These are phyloP conservation scores for Alternaria novae-zelandiae DNA, from an alignment of 2,329 filamentous ascomycete genomes.

Conservation along the genomic window DNA sequence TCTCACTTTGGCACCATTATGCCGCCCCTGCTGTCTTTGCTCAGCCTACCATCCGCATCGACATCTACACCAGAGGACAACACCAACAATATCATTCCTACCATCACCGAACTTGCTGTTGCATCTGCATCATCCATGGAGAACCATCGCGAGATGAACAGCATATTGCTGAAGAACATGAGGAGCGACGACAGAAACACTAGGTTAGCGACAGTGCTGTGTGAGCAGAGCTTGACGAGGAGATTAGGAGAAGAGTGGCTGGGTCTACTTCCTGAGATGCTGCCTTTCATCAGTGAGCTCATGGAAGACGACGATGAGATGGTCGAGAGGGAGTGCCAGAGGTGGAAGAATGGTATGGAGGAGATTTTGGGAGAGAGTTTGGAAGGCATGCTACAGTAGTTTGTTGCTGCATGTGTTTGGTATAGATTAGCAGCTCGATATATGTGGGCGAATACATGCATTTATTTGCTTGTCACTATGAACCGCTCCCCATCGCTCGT, in stretches of 20 bases:
- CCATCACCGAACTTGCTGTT: conserved; percentile 81
- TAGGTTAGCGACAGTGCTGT: conserved; percentile 80
- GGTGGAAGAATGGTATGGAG: conserved; percentile 92
- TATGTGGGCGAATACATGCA: background rate
- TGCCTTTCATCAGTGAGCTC: conserved; percentile 93
- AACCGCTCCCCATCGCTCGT: background rate
- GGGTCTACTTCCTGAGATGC: conserved; percentile 87
- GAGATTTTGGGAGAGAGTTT: conserved; percentile 86
- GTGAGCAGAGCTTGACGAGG: conserved; percentile 80
- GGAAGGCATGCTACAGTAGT: conserved; percentile 85
- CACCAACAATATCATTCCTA: conserved; percentile 68
- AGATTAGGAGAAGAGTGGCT: conserved; percentile 93
- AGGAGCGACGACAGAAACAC: conserved; percentile 74
- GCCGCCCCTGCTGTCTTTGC: conserved; percentile 71
- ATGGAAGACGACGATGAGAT: conserved; percentile 96
- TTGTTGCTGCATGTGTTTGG: background rate
- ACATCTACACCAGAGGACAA: conserved; percentile 27
- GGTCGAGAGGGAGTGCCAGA: conserved; percentile 86
- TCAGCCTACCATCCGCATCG: conserved; percentile 35
- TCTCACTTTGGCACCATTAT: conserved; percentile 80
- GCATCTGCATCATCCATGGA: conserved; percentile 79
- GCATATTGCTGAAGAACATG: conserved; percentile 76
- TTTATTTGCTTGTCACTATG: background rate
- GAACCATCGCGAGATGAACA: conserved; percentile 90
- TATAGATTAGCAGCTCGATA: background rate